Evolutionary conservation across 1,139 yeast genomes (phyloP), one percentile per base, ranked within the genome.

Genomic region (Yamadazyma mexicana): DNA sequence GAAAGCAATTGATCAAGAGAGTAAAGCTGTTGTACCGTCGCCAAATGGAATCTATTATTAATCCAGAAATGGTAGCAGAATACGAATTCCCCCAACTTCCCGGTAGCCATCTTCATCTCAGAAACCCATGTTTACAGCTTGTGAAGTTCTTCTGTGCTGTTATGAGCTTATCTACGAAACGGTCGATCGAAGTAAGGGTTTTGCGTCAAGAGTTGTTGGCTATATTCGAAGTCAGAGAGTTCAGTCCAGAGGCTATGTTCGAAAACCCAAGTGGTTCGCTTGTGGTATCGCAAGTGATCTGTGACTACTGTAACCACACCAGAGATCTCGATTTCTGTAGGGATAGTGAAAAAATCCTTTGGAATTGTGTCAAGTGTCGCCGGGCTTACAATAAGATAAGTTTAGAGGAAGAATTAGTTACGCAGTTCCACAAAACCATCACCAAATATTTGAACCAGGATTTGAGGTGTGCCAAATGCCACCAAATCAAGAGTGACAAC

Each of bases 281-380:
- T 46, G 66, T 73, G 30, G 61, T 92, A 3, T 77, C 85, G 2
- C 83, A 83, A 38, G 74, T 88, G 4, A 70, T 86, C 11, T 92
- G 98, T 66, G 86, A 79, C 43, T 76, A 83, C 51, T 94, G 99
- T 63, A 83, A 81, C 48, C 76, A 68, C 49, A 77, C 83, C 26
- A 70, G 83, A 31, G 96, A 87, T 51, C 67, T 92, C 36, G 98
- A 92, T 62, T 67, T 91, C 38, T 92, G 98, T 60, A 79, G 83
- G 32, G 88, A 83, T 50, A 76, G 58, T 61, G 58, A 74, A 55
- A 33, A 58, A 49, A 40, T 54, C 5, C 62, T 82, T 9, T 87
- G 92, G 84, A 61, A 63, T 9, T 94, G 99, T 62, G 68, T 71
- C 10, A 75, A 75, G 26, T 94, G 99, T 58, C 75, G 70, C 24